Evolutionary conservation across 805 yeast genomes (phyloP).

Genomic region (Yarrowia yakushimensis): DNA sequence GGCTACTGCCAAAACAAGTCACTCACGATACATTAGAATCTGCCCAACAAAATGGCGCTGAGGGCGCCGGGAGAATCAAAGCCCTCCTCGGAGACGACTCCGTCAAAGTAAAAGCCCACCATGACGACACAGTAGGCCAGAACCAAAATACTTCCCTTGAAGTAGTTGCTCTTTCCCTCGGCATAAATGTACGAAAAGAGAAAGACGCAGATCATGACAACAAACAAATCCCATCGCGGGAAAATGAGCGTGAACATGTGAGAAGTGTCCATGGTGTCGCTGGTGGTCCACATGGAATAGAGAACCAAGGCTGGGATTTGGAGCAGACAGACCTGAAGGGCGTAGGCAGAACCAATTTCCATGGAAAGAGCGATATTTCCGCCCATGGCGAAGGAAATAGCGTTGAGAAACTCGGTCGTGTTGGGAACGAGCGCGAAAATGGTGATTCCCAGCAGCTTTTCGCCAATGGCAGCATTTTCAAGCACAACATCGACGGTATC

Average conservation of each 20-base stretch:
- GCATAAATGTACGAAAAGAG: constrained; percentile 91
- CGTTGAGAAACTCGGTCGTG: constrained; percentile 94
- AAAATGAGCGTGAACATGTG: constrained; percentile 71
- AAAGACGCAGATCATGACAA: constrained; percentile 78
- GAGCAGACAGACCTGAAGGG: constrained; percentile 86
- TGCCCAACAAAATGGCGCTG: not conserved
- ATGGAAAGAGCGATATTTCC: constrained; percentile 95
- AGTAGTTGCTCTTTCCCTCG: constrained; percentile 94
- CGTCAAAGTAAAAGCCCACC: constrained; percentile 70
- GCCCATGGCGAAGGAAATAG: constrained; percentile 91
- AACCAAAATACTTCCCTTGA: constrained; percentile 87
- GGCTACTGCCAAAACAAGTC: too few relatives aligned
- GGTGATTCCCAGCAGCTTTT: constrained; percentile 88
- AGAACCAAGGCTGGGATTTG: constrained; percentile 90
- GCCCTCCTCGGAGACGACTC: not conserved
- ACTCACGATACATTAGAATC: too few relatives aligned
- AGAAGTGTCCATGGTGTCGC: constrained; percentile 22
- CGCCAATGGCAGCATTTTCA: constrained; percentile 72
- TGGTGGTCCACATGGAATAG: constrained; percentile 53
- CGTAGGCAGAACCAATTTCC: constrained; percentile 98
- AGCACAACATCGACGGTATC: constrained; percentile 89
- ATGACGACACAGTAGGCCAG: constrained; percentile 71
- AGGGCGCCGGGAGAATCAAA: not conserved
- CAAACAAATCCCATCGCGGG: constrained; percentile 93
- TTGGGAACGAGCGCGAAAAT: constrained; percentile 95